Evolutionary conservation across 768 basidiomycete genomes (phyloP), one percentile per base, ranked within the genome.

Genomic region (Udeniomyces megalosporus): DNA sequence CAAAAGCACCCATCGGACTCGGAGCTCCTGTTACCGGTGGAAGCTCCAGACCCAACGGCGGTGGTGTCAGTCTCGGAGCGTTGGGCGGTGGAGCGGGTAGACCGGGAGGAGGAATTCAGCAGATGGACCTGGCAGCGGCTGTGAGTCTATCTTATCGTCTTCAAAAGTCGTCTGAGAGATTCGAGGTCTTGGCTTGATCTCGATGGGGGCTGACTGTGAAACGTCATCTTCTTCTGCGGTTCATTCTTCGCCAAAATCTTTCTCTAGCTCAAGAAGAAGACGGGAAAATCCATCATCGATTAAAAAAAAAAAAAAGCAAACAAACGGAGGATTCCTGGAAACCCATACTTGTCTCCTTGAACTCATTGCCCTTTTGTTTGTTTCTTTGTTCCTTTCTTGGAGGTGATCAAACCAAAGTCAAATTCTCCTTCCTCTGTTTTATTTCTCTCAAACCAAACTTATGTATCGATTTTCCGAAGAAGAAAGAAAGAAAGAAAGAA

Each of bases 121-220:
- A 89, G 69, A 66, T 87, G 74, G 89, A 89, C 74, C 75, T 91
- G 66, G 86, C 89, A 62, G 87, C 88, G 66, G 84, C 81, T 53
- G 86, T 91, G 17, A 58, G 52, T 61, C 17, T 11, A 2, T 42
- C 26, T 22, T 38, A 26, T 20, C 24, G 22, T 42, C 38, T 24
- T 32, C 1, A 4, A 5, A n/a, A n/a, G n/a, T 34, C 20, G 4
- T n/a, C 32, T 53, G 32, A 34, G 7, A 22, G 24, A 11, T 1
- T 26, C 24, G 22, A n/a, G 14, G 14, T 26, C 28, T 24, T 34
- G 17, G 1, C 52, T 53, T 17, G 14, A 29, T 4, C 31, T 34
- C 24, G 2, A 17, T 7, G 22, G 12, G 31, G n/a, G 4, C 35
- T 44, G 20, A 10, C 28, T 42, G 38, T 42, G 17, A 42, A 8